Conservation (phyloP, 2,329 filamentous ascomycete genomes). For the Clathrospora elynae region DNA sequence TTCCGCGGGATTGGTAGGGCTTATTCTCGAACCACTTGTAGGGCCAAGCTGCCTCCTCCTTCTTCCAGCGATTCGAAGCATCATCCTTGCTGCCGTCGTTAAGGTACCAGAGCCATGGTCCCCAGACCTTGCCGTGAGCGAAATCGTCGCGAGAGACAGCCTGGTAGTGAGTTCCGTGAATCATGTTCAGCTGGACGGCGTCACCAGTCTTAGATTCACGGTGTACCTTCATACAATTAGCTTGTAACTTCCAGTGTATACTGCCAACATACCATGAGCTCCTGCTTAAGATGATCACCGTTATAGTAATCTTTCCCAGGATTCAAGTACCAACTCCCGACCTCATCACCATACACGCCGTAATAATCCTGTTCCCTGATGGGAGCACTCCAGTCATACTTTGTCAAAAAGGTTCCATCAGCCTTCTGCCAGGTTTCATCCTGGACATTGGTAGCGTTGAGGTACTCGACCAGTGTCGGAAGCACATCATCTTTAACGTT, state of each 20-base stretch:
- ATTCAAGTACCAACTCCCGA: slow-evolving; percentile 59
- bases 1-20: slow-evolving; percentile 57
- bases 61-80: slow-evolving; percentile 46
- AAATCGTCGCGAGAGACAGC: slow-evolving; percentile 39
- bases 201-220: slow-evolving; percentile 58
- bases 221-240: slow-evolving; percentile 46
- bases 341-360: slow-evolving; percentile 57
- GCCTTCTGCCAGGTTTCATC: slow-evolving; percentile 59
- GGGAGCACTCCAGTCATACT: slow-evolving; percentile 57
- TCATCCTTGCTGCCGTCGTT: slow-evolving; percentile 57
- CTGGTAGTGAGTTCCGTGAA: slow-evolving; percentile 56
- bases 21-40: slow-evolving; percentile 57
- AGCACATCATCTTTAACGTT: slow-evolving; percentile 54
- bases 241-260: neutral
- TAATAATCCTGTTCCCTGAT: slow-evolving; percentile 53
- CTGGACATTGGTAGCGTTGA: slow-evolving; percentile 55
- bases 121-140: slow-evolving; percentile 47
- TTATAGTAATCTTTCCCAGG: slow-evolving; percentile 60
- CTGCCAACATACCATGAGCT: slow-evolving; percentile 53
- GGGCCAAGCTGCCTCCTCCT: slow-evolving; percentile 55
- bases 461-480: slow-evolving; percentile 53
- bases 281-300: slow-evolving; percentile 59
- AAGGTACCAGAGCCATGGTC: slow-evolving; percentile 50
- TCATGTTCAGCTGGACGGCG: slow-evolving; percentile 60
- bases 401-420: slow-evolving; percentile 58